These are phyloP conservation scores for Daldinia decipiens DNA, from an alignment of 495 filamentous ascomycete species.

Conservation along the genomic window DNA sequence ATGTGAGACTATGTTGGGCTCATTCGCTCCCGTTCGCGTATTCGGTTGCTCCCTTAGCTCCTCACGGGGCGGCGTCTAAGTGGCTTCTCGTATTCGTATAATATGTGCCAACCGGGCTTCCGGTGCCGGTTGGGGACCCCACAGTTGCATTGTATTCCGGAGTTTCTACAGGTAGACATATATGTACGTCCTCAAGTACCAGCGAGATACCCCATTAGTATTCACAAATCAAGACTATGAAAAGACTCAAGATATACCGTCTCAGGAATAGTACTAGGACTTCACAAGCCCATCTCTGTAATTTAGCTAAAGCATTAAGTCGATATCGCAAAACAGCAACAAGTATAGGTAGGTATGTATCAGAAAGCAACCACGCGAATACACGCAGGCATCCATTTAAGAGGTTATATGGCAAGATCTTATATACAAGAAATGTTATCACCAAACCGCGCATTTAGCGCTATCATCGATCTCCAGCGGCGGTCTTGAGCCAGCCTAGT, in stretches of 20 bases:
- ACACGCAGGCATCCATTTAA: slow-evolving; percentile 20
- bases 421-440: slow-evolving; percentile 25
- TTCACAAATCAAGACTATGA: no score
- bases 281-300: no score
- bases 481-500: background rate
- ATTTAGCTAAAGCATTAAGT: no score
- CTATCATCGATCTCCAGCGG: slow-evolving; percentile 7
- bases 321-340: background rate
- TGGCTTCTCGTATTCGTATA: slow-evolving; percentile 10
- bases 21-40: background rate
- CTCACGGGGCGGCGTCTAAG: background rate
- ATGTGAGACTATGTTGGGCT: background rate
- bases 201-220: no score
- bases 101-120: background rate
- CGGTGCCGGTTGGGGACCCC: background rate
- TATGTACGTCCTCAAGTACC: no score
- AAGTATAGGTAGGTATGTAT: background rate
- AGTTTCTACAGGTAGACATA: no score
- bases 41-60: background rate
- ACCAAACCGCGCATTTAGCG: slow-evolving; percentile 20
- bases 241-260: no score
- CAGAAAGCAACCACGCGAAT: slow-evolving; percentile 22
- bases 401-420: slow-evolving; percentile 11
- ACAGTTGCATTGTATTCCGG: background rate
- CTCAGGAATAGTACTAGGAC: no score